Base-by-base conservation (phyloP, 495 filamentous ascomycete genomes). In the Usnea hakonensis region DNA sequence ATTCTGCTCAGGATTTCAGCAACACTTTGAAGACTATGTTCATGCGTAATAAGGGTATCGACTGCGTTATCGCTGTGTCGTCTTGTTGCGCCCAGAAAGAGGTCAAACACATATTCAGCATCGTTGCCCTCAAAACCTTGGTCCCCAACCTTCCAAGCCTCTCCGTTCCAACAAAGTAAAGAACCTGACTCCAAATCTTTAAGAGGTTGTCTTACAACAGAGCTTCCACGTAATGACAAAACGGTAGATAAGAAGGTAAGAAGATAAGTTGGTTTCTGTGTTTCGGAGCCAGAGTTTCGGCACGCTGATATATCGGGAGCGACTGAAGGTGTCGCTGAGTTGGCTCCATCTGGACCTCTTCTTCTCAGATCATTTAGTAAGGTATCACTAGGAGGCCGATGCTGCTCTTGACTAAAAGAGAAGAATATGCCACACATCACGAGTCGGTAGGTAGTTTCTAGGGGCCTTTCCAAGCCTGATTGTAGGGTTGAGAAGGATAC, bases 161-260 rank as follows among this genome's bases (percentile, higher is more conserved):
- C 94, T n/a, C 94, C 94, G 68, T 97, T 97, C 93, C 94, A 99
- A 79, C 93, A 97, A 19, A 99, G 79, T 16, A 90, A 77, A 11
- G 89, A 93, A 23, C 80, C 80, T n/a, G 79, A 82, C 3, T 65
- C 61, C 6, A 66, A 21, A 66, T 90, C 85, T 43, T 79, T 73
- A 23, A 95, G 80, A 1, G 94, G 94, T 67, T 99, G 94, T 17
- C 73, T 69, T 21, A 86, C 82, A 52, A 95, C 67, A 62, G 81
- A 77, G 40, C 85, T 79, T 26, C 94, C 93, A 66, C 94, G 83
- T 23, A 99, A 78, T 6, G 91, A 83, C 7, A 99, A 81, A 1
- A 99, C 94, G 6, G 89, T 95, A 17, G 94, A 91, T 5, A 85
- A 79, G 67, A 93, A 88, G 21, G 78, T 83, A 41, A 92, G 74